Evolutionary conservation across 208 protist genomes (phyloP), one percentile per base, ranked within the genome.

Genomic region (Crithidia fasciculata): DNA sequence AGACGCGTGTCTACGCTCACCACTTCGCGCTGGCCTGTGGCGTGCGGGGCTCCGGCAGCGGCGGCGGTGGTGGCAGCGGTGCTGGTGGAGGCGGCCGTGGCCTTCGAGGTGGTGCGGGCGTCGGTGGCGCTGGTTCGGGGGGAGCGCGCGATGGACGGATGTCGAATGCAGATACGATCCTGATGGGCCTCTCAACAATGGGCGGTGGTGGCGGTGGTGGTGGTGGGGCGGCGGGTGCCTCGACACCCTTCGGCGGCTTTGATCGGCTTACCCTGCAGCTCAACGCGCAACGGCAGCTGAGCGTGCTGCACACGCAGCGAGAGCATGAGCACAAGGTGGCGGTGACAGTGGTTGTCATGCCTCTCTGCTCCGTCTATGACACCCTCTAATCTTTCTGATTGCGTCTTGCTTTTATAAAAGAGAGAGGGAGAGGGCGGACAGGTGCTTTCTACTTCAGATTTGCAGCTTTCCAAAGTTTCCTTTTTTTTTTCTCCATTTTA

Each of bases 261-360:
- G 92, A 96, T 68, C 79, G 87, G 5, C 61, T 96, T 53, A 82
- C 87, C 37, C 71, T 96, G 61, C 85, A 90, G 72, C 79, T 96
- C 49, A 96, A 96, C 60, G 80, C 76, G 9, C 76, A 74, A 57
- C 59, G 77, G 44, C 87, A 94, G 70, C 81, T 96, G 10, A 89
- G 89, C 62, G 87, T 96, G 13, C 60, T 92, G 19, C 88, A 94
- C 83, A 85, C 69, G 67, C 77, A 86, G 54, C 80, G 83, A 9
- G 86, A 93, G 49, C 75, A 86, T 61, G 81, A 90, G 49, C 68
- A 87, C 52, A 81, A 83, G 69, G 91, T 86, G n/a, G 88, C 81
- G 1, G 91, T 93, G 61, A 90, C 80, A 5, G 72, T 94, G 19
- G 85, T 93, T 0, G 76, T 94, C 9, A 83, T 84, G 61, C 82